Evolutionary conservation across 1,284 basidiomycete genomes (phyloP), one percentile per base, ranked within the genome.

Genomic region (Heterobasidion occidentale): DNA sequence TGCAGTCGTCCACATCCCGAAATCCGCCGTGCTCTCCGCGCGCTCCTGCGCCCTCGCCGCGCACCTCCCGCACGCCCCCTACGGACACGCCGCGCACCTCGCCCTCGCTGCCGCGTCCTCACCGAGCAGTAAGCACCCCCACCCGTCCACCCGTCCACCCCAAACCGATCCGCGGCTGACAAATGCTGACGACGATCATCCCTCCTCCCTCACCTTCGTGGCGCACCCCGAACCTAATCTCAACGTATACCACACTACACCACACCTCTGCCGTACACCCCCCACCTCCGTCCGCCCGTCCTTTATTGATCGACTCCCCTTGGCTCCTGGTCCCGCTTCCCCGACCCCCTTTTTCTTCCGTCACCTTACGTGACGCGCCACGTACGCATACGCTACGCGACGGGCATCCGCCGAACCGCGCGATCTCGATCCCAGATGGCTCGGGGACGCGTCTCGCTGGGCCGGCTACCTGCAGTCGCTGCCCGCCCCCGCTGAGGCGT

Each of bases 1-100:
- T 27, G 17, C 60, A 90, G 88, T 90, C 53, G 84, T 82, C 14
- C 72, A 73, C 46, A 88, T 90, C 59, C 83, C 86, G 36, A 87
- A 83, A 65, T 62, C 71, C 55, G 74, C 79, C 45, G 76, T 90
- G n/a, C 72, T 90, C 8, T 90, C 88, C 17, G 74, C 74, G 50
- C 76, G 74, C 61, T 78, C 79, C 0, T 86, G 79, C 66, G 70
- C 72, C 38, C 63, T 83, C 51, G 71, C 77, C 38, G 65, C 65
- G 36, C 58, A 63, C 54, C 73, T 84, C 44, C 59, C 72, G 0
- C 61, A 72, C 27, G 68, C 69, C 19, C 77, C 79, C 3, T 80
- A 77, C 62, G 84, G 85, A 3, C 74, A 77, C 44, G 77, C 73
- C 44, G 83, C 84, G 2, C 79, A 81, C 48, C 74, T 88, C 46